Evolutionary conservation across 768 basidiomycete genomes (phyloP).

Genomic region (Mycena pura): DNA sequence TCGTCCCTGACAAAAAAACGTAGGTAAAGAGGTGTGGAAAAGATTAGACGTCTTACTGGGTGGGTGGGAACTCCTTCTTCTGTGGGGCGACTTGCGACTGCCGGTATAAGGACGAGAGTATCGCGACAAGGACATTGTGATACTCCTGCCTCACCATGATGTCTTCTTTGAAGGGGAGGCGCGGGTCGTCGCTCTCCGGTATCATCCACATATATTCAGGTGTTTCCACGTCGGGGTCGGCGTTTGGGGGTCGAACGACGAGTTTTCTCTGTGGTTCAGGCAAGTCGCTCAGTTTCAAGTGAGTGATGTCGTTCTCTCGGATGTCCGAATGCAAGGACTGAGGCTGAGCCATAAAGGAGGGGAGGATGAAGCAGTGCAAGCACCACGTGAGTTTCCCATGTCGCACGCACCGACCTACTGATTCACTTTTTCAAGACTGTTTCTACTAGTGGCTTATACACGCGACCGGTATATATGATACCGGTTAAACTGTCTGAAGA

Average conservation of each 20-base stretch:
- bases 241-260: not conserved
- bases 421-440: too few relatives aligned
- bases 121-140: not conserved
- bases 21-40: too few relatives aligned
- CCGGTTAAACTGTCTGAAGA: too few relatives aligned
- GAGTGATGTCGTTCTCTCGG: not conserved
- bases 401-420: too few relatives aligned
- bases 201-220: constrained; percentile 2
- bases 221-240: not conserved
- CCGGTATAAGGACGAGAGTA: not conserved
- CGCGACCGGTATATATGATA: too few relatives aligned
- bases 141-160: constrained; percentile 7
- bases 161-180: not conserved
- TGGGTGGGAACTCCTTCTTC: constrained; percentile 1
- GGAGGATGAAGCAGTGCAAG: too few relatives aligned
- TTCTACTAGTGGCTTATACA: too few relatives aligned
- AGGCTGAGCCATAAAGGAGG: too few relatives aligned
- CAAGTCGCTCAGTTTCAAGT: not conserved
- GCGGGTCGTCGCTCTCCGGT: too few relatives aligned
- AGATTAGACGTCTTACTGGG: not conserved
- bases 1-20: too few relatives aligned
- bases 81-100: constrained; percentile 1
- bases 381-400: too few relatives aligned
- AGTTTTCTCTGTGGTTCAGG: not conserved
- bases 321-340: not conserved